Base-by-base conservation (phyloP, 805 yeast species). In the Candida maesae region DNA sequence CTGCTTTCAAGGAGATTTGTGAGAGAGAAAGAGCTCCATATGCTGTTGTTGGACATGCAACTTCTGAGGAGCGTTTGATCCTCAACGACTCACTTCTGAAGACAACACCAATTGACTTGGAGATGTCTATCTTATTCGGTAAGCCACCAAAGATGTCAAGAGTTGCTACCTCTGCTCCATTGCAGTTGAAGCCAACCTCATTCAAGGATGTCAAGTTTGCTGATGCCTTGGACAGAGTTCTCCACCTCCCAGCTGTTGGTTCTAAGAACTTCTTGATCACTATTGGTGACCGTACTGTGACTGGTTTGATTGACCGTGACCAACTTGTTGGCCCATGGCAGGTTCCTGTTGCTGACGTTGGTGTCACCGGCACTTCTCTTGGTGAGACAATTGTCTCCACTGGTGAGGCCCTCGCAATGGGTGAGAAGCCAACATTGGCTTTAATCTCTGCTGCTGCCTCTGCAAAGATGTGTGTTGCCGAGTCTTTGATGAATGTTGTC, bases 321-420 rank as follows among this genome's bases (percentile, higher is more conserved):
- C 99, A 93, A 70, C 81, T 90, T 81, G 98, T 93, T 45, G 99
- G 99, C 29, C 98, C 98, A 60, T 93, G 98, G 98, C 99, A 93
- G 72, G 93, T 85, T 9, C 99, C 99, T 36, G 98, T 93, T 24
- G 93, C 98, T 14, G 98, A 93, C 61, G 97, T 90, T 41, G 98
- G 96, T 67, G 96, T 93, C 39, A 90, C 98, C 18, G 84, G 84
- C 45, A 82, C 97, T 0, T 84, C 96, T 2, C 72, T 88, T 38
- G 96, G 96, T 59, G 84, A 79, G 38, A 70, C 73, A 6, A 61
- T 84, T 38, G 64, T 81, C 47, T 51, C 67, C 4, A 82, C 95
- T n/a, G 99, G 99, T 71, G 99, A 93, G 69, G 96, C 98, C 8
- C 68, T 93, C 67, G 90, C 98, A 2, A 82, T 89, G 88, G 99